Conservation (phyloP, 495 filamentous ascomycete species). For the Xylaria longipes region DNA sequence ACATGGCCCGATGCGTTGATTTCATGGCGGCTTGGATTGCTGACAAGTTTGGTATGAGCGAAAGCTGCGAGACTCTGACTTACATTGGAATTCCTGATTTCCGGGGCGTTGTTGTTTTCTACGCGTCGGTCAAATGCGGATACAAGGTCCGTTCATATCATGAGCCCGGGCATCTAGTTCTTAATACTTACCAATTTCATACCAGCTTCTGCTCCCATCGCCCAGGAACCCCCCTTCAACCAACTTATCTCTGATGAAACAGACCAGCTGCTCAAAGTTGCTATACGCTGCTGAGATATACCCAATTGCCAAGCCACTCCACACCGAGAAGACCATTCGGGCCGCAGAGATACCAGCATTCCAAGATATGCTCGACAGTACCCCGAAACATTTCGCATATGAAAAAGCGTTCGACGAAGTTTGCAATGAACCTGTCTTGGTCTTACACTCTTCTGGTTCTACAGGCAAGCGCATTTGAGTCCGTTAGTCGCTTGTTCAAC, state of each 20-base stretch:
- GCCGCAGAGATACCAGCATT: conserved; percentile 22
- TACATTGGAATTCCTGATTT: conserved; percentile 56
- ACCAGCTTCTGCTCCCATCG: conserved; percentile 39
- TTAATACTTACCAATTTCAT: no score
- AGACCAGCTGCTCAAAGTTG: conserved; percentile 32
- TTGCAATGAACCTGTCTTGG: conserved; percentile 39
- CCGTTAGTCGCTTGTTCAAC: no score
- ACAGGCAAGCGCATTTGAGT: no score
- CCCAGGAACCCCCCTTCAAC: conserved; percentile 37
- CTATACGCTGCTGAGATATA: conserved; percentile 17
- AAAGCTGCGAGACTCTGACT: conserved; percentile 39
- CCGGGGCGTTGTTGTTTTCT: conserved; percentile 45
- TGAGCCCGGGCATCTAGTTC: no score
- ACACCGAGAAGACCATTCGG: not conserved
- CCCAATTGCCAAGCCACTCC: conserved; percentile 13
- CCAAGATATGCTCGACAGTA: conserved; percentile 23
- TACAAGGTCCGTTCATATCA: no score
- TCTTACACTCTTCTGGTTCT: conserved; percentile 59
- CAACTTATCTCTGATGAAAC: conserved; percentile 33
- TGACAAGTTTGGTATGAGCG: conserved; percentile 37
- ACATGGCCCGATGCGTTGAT: conserved; percentile 34
- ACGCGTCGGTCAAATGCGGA: conserved; percentile 54
- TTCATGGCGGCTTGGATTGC: conserved; percentile 44
- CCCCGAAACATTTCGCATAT: conserved; percentile 20
- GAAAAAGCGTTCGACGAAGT: conserved; percentile 20